Conservation (phyloP, 1,284 basidiomycete genomes). For the Austroboletus niveus region DNA sequence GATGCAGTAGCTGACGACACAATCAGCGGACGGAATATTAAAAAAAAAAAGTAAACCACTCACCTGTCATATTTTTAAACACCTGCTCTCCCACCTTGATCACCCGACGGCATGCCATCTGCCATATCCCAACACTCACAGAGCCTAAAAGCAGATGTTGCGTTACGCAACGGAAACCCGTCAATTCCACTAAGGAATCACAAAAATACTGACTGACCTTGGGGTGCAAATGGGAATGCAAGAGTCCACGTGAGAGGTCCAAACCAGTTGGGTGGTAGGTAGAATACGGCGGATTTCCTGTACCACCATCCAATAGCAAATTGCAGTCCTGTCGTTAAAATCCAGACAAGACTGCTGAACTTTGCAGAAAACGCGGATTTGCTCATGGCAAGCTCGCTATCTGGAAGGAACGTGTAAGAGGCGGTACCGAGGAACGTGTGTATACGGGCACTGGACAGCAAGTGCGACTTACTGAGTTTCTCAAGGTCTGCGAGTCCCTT, state of each 20-base stretch:
- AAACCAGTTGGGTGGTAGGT: conserved; percentile 85
- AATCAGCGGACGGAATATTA: not conserved
- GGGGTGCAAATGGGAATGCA: conserved; percentile 79
- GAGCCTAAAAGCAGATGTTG: conserved; percentile 52
- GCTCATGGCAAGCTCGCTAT: conserved; percentile 63
- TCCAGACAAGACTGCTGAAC: conserved; percentile 77
- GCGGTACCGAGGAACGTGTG: not conserved
- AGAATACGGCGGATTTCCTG: conserved; percentile 85
- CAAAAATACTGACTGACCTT: conserved; percentile 43
- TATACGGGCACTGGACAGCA: not conserved
- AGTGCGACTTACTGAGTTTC: conserved; percentile 71
- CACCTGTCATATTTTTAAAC: conserved; percentile 50
- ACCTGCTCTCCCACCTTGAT: conserved; percentile 68
- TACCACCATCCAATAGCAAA: conserved; percentile 88
- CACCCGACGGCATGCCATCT: conserved; percentile 83
- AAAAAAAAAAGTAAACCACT: not conserved
- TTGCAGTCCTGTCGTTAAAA: conserved; percentile 81
- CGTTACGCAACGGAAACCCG: not conserved
- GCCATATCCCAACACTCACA: conserved; percentile 88
- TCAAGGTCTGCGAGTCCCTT: conserved; percentile 94
- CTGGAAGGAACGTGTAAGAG: conserved; percentile 42
- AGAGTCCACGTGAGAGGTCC: conserved; percentile 82
- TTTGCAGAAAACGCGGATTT: conserved; percentile 69
- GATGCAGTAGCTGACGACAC: conserved; percentile 11
- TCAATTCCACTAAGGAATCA: not conserved